Evolutionary conservation across 202 grass and related monocot species (phyloP).

Genomic region (Setaria viridis): DNA sequence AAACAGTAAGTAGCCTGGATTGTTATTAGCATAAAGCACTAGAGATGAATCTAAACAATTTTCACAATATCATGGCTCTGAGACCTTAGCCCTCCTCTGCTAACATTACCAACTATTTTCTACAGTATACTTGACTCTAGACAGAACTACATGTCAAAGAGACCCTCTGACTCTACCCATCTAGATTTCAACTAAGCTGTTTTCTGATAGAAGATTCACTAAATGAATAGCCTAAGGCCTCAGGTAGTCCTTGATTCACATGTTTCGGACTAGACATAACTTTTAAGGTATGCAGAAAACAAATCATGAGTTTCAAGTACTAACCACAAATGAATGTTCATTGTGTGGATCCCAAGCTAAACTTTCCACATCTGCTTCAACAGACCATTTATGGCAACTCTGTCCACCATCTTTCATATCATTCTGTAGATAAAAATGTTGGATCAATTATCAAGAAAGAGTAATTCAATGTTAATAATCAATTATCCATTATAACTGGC

Average conservation of each 20-base stretch:
- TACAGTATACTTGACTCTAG: neutral
- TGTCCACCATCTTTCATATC: constrained; percentile 75
- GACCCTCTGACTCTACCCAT: neutral
- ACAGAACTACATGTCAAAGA: neutral
- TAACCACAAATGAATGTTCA: constrained; percentile 80
- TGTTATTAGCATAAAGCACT: neutral
- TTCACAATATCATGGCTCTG: neutral
- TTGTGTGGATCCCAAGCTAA: constrained; percentile 91
- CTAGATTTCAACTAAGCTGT: constrained; percentile 24
- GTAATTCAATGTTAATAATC: constrained; percentile 1
- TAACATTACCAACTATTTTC: neutral
- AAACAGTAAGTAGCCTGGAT: neutral
- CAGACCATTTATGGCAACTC: constrained; percentile 72
- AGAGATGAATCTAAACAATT: constrained; percentile 8
- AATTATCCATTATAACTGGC: neutral
- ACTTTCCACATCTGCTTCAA: constrained; percentile 85
- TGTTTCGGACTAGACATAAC: neutral
- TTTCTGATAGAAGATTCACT: constrained; percentile 15
- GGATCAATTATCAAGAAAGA: neutral
- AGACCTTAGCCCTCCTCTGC: neutral
- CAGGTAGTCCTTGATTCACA: neutral
- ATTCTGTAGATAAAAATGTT: constrained; percentile 55
- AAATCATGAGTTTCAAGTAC: constrained; percentile 27
- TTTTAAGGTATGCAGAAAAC: constrained; percentile 14
- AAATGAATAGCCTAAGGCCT: neutral